Evolutionary conservation across 2,329 filamentous ascomycete genomes (phyloP).

Genomic region (Coniochaeta sp.): DNA sequence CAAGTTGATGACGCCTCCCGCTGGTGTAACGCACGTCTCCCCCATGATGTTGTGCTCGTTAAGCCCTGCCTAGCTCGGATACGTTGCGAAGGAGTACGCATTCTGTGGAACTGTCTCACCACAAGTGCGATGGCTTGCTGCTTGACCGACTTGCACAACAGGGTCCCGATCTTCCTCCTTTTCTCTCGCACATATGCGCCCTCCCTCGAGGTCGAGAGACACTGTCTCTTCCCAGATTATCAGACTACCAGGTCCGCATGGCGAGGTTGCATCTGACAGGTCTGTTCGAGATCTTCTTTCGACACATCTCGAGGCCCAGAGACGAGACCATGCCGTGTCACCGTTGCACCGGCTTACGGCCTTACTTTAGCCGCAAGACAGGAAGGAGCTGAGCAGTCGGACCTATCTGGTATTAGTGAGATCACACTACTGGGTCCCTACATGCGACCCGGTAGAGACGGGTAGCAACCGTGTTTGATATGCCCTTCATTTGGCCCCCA

Average conservation of each 20-base stretch:
- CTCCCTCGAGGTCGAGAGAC: not conserved
- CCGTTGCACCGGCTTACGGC: conserved; percentile 14
- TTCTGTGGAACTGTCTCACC: conserved; percentile 6
- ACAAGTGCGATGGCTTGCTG: not conserved
- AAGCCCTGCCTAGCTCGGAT: conserved; percentile 31
- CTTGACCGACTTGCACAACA: not conserved
- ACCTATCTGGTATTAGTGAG: not conserved
- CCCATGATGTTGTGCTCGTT: conserved; percentile 24
- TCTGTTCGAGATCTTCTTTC: conserved; percentile 7
- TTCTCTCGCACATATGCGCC: not conserved
- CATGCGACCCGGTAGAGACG: not conserved
- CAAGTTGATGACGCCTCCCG: conserved; percentile 1
- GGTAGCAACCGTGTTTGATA: not conserved
- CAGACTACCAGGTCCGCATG: not conserved
- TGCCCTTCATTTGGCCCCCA: conserved; percentile 3
- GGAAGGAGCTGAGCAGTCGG: not conserved
- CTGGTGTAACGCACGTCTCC: not conserved
- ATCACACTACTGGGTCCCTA: not conserved
- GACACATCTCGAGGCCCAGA: not conserved
- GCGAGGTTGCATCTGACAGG: conserved; percentile 16
- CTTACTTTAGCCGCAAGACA: conserved; percentile 9
- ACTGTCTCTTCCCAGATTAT: not conserved
- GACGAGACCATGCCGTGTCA: not conserved
- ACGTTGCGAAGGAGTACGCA: conserved; percentile 18
- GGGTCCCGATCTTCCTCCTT: not conserved